Base-by-base conservation (phyloP, 345 rosid genomes). In the Eucalyptus polybractea region DNA sequence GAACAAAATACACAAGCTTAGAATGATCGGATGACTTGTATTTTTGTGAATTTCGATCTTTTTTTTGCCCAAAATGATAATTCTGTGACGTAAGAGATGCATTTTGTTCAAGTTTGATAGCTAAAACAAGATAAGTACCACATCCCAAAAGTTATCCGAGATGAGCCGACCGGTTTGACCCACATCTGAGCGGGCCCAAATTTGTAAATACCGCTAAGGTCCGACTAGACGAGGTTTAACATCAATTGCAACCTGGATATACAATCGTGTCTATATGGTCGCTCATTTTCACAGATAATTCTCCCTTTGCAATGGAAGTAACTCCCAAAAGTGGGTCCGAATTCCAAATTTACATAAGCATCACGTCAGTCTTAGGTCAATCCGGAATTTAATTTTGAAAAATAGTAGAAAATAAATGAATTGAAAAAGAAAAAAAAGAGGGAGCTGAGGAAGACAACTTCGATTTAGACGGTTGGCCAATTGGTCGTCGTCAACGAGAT, bases 51-150 rank as follows among this genome's bases (percentile, higher is more conserved):
- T 65, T n/a, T n/a, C 3, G 2, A 65, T n/a, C 8, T 17, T 33
- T 13, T 69, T 33, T 33, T 33, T 9, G 80, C 40, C 11, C 6
- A 8, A 33, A 17, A 5, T 17, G 81, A 72, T 37, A 9, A 37
- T 72, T 67, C 0, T 0, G 3, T 6, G 25, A 72, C 1, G 14
- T 10, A 10, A 19, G 14, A 72, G 14, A 37, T 37, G 24, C 24
- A 31, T 69, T 31, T 17, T 7, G 25, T 17, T 72, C 25, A 5
- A 72, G 22, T 37, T 72, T 19, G 8, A 72, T 7, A 7, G 37
- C 8, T 7, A 21, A 19, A 37, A 37, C 45, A 6, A 6, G 13
- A 37, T 16, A 10, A 21, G 6, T 19, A 40, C 13, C 81, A 0
- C 5, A 1, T 37, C 13, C 7, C 27, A 3, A 9, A 72, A 22